Percentiles rank a stretch among this genome's conserved stretches.
Evolutionary conservation across 1,284 basidiomycete species (phyloP).

Genomic region (Ustilago trichophora): DNA sequence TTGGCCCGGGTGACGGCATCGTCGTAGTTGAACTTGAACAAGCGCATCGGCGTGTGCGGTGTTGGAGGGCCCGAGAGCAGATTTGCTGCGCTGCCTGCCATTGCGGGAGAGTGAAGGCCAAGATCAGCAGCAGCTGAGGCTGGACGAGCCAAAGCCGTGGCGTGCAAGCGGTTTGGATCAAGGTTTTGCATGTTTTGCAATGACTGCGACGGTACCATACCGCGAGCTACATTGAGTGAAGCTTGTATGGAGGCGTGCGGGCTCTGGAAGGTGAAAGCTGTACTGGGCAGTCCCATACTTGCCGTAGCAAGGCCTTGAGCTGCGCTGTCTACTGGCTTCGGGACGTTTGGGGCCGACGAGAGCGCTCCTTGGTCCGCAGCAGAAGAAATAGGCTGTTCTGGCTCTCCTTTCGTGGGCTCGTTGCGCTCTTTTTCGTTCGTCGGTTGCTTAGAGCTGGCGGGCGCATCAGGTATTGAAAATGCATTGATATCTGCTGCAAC

Average conservation of each 20-base stretch:
- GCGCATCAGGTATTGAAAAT: slow-evolving; percentile 7
- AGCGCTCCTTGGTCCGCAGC: not conserved
- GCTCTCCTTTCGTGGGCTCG: too few species aligned
- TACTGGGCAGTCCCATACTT: slow-evolving; percentile 14
- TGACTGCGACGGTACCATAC: slow-evolving; percentile 34
- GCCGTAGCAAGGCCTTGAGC: not conserved
- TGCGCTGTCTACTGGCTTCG: not conserved
- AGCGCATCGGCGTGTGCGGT: slow-evolving; percentile 53
- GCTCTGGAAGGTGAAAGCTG: slow-evolving; percentile 31
- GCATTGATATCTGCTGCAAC: slow-evolving; percentile 3
- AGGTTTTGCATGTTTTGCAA: slow-evolving; percentile 39
- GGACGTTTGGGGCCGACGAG: too few species aligned
- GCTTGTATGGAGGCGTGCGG: slow-evolving; percentile 7
- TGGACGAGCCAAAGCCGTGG: slow-evolving; percentile 21
- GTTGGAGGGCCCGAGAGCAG: slow-evolving; percentile 33
- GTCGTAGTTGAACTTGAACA: slow-evolving; percentile 54
- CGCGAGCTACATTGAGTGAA: too few species aligned
- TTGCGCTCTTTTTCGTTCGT: too few species aligned
- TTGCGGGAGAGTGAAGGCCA: slow-evolving; percentile 11
- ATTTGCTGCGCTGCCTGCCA: slow-evolving; percentile 3
- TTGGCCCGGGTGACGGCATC: slow-evolving; percentile 44
- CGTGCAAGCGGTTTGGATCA: slow-evolving; percentile 20
- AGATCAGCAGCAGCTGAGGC: slow-evolving; percentile 42
- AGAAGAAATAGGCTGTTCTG: not conserved
- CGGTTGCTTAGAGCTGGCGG: not conserved